These are phyloP conservation scores for Chalciporus chontae DNA, from an alignment of 768 basidiomycete genomes.

Conservation along the genomic window DNA sequence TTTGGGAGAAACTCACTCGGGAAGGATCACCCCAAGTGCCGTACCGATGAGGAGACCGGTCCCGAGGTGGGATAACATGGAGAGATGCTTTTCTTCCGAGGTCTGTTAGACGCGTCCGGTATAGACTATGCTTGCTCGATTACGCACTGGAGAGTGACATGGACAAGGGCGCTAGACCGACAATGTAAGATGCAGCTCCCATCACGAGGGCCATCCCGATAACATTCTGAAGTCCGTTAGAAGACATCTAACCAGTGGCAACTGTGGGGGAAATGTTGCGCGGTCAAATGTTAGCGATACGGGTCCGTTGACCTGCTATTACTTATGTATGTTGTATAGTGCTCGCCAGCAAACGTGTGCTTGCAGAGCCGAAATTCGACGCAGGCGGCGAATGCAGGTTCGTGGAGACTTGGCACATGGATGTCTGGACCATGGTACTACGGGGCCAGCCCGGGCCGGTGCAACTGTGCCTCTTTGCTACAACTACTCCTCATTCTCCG, in stretches of 20 bases:
- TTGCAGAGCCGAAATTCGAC: too few relatives aligned
- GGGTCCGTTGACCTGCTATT: too few relatives aligned
- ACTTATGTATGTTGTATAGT: too few relatives aligned
- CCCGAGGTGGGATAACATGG: conserved; percentile 54
- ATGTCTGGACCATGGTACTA: too few relatives aligned
- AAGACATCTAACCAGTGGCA: conserved; percentile 15
- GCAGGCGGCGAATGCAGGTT: too few relatives aligned
- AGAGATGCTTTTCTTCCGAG: conserved; percentile 43
- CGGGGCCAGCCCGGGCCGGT: too few relatives aligned
- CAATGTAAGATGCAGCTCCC: conserved; percentile 59
- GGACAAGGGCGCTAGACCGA: conserved; percentile 74
- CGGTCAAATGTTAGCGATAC: conserved; percentile 17
- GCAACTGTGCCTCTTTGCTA: too few relatives aligned
- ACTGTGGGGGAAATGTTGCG: neutral
- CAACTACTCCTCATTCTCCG: too few relatives aligned
- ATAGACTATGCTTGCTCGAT: conserved; percentile 3
- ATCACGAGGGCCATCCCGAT: conserved; percentile 54
- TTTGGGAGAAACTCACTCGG: conserved; percentile 64
- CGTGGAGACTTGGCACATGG: too few relatives aligned
- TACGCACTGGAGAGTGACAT: conserved; percentile 63
- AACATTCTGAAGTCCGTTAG: conserved; percentile 21
- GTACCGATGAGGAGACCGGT: conserved; percentile 88
- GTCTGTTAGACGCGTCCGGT: conserved; percentile 20
- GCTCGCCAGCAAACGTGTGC: too few relatives aligned
- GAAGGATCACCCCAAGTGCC: conserved; percentile 87